Evolutionary conservation across 139 green algal species (phyloP).

Genomic region (Volvox africanus): DNA sequence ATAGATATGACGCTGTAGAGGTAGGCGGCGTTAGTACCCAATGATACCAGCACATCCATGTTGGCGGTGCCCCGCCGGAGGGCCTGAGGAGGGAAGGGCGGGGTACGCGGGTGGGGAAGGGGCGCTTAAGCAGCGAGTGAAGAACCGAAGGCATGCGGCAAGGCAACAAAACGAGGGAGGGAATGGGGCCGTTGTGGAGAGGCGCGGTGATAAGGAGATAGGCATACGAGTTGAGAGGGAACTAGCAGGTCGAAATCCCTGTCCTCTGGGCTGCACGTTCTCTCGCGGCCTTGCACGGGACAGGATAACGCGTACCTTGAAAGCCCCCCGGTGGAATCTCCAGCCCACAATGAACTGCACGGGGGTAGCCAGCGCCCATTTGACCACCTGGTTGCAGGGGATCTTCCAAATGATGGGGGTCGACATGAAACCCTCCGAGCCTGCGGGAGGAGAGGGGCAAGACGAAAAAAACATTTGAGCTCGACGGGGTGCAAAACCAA

Average conservation of each 20-base stretch:
- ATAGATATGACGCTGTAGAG: constrained; percentile 91
- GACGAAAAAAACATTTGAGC: neutral
- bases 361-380: constrained; percentile 88
- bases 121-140: neutral
- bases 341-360: constrained; percentile 93
- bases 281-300: no score
- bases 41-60: constrained; percentile 98
- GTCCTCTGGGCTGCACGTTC: no score
- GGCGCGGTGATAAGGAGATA: no score
- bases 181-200: no score
- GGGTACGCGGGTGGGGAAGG: neutral
- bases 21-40: constrained; percentile 96
- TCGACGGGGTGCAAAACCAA: no score
- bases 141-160: no score
- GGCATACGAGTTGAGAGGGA: no score
- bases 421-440: constrained; percentile 41
- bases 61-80: constrained; percentile 85
- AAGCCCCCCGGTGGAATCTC: constrained; percentile 94
- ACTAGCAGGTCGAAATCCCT: no score
- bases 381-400: constrained; percentile 82
- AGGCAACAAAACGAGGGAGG: no score
- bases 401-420: constrained; percentile 74
- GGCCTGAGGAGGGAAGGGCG: constrained; percentile 24
- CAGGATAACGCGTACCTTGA: constrained; percentile 58
- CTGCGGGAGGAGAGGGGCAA: constrained; percentile 19